Conservation (phyloP, 805 yeast species). For the Phaffomyces opuntiae region DNA sequence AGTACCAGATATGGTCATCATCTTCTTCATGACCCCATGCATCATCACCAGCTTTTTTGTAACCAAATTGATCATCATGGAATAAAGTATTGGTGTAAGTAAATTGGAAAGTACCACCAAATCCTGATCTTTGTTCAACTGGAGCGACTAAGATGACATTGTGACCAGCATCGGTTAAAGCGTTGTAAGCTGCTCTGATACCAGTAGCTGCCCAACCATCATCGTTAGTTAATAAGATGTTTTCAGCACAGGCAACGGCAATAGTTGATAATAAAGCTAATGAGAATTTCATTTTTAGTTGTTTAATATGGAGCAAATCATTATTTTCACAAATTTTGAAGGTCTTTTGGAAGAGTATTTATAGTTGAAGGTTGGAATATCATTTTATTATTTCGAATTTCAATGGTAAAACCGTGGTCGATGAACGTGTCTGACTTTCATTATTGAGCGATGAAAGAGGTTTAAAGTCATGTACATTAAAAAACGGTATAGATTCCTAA, state of each 20-base stretch:
- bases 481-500: too few species aligned
- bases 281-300: conserved; percentile 1
- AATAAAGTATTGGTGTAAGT: conserved; percentile 33
- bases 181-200: conserved; percentile 48
- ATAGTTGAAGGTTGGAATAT: too few species aligned
- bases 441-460: too few species aligned
- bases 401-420: too few species aligned
- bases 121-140: conserved; percentile 43
- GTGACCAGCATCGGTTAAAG: conserved; percentile 40
- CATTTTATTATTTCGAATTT: too few species aligned
- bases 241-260: conserved; percentile 25
- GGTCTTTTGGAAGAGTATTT: too few species aligned
- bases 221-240: conserved; percentile 46
- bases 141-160: conserved; percentile 46
- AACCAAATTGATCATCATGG: conserved; percentile 40
- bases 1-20: conserved; percentile 43
- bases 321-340: not conserved
- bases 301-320: not conserved
- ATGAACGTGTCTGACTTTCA: too few species aligned
- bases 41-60: conserved; percentile 41
- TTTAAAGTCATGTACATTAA: too few species aligned
- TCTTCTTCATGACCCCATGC: conserved; percentile 46
- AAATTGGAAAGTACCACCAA: conserved; percentile 46
- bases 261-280: not conserved
- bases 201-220: conserved; percentile 53